A percentile compares a stretch with the other conserved stretches of the same genome.
Evolutionary conservation across 2,329 filamentous ascomycete species (phyloP).

Genomic region (Bipolaris sorokiniana): DNA sequence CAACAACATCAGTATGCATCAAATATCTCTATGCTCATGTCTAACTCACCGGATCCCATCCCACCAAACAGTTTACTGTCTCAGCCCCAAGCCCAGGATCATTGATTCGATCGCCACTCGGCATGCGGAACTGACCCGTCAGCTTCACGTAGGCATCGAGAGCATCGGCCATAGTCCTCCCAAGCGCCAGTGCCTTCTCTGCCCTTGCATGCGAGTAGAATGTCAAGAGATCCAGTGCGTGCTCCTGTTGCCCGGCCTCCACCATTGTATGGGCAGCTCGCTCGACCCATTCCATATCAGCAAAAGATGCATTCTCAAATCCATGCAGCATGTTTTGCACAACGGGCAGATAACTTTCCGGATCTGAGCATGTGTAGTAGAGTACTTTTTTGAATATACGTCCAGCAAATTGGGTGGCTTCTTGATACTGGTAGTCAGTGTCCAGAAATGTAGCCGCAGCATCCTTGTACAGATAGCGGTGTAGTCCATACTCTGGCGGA

Average conservation of each 20-base stretch:
- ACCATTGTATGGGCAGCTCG: slow-evolving; percentile 26
- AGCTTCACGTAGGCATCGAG: slow-evolving; percentile 36
- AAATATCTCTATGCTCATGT: neutral
- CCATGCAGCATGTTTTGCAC: slow-evolving; percentile 36
- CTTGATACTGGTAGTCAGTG: slow-evolving; percentile 42
- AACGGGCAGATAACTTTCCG: slow-evolving; percentile 28
- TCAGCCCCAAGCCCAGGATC: slow-evolving; percentile 36
- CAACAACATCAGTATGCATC: neutral
- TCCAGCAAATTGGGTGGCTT: slow-evolving; percentile 37
- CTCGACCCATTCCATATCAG: slow-evolving; percentile 34
- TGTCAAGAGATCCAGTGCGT: slow-evolving; percentile 29
- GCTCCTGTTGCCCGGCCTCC: slow-evolving; percentile 22
- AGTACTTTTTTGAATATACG: slow-evolving; percentile 37
- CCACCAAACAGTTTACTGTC: slow-evolving; percentile 40
- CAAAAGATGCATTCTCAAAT: slow-evolving; percentile 35
- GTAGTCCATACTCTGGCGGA: slow-evolving; percentile 42
- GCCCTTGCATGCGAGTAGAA: slow-evolving; percentile 36
- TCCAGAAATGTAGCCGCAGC: slow-evolving; percentile 44
- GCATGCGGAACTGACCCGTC: slow-evolving; percentile 28
- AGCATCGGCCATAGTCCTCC: slow-evolving; percentile 34
- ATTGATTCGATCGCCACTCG: slow-evolving; percentile 32
- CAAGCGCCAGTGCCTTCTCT: slow-evolving; percentile 33
- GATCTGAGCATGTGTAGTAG: slow-evolving; percentile 42
- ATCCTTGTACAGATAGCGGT: slow-evolving; percentile 46
- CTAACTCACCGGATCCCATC: slow-evolving; percentile 29